These are phyloP conservation scores for Ustilago crameri DNA, from an alignment of 1,284 basidiomycete species.

Conservation along the genomic window DNA sequence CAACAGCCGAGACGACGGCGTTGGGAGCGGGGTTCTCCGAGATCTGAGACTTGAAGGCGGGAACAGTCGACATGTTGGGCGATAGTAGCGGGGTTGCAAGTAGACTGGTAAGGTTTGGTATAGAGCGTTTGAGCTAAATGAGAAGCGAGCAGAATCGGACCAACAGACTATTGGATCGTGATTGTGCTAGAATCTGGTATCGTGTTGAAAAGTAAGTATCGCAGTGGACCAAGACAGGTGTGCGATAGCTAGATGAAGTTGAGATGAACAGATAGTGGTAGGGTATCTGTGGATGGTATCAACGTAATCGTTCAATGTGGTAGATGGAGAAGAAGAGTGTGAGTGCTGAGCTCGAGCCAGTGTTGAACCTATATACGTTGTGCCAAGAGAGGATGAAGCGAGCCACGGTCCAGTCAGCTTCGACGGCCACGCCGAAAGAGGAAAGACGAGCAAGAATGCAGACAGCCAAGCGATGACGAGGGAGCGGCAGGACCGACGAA, in stretches of 20 bases:
- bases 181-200: conserved; percentile 7
- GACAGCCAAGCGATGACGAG: too few relatives aligned
- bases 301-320: conserved; percentile 26
- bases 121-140: background rate
- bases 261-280: conserved; percentile 33
- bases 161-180: conserved; percentile 34
- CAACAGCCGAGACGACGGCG: conserved; percentile 43
- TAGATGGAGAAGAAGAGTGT: conserved; percentile 3
- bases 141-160: conserved; percentile 19
- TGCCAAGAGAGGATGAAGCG: background rate
- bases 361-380: conserved; percentile 28
- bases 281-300: conserved; percentile 39
- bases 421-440: background rate
- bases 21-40: conserved; percentile 46
- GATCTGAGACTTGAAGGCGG: conserved; percentile 36
- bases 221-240: conserved; percentile 51
- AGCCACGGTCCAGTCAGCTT: conserved; percentile 7
- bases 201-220: conserved; percentile 6
- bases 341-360: background rate
- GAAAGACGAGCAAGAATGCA: too few relatives aligned
- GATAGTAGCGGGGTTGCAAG: background rate
- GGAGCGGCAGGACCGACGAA: too few relatives aligned
- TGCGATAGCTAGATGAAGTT: conserved; percentile 16
- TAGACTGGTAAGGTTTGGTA: background rate
- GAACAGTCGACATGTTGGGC: conserved; percentile 44